Percentiles rank a stretch among this genome's conserved stretches.
Evolutionary conservation across 116 monocot species (phyloP).

Genomic region (Thalassia testudinum): DNA sequence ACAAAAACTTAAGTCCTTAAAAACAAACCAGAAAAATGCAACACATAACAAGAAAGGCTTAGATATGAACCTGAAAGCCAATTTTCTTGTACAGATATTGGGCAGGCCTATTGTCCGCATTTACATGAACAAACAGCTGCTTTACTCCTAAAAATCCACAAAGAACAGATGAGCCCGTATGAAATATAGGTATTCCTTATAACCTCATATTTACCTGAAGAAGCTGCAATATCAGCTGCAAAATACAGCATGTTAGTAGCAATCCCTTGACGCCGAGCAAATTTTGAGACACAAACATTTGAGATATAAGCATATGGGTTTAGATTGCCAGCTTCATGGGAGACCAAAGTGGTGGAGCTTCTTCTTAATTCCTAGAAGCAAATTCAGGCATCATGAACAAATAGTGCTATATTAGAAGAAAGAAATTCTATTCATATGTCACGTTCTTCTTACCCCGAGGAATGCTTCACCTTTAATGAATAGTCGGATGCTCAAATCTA

Average conservation of each 20-base stretch:
- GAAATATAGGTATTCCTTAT: not conserved
- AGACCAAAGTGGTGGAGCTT: slow-evolving; percentile 4
- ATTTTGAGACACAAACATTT: slow-evolving; percentile 36
- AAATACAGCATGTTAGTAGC: slow-evolving; percentile 33
- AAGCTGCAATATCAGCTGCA: slow-evolving; percentile 14
- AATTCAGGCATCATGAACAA: not conserved
- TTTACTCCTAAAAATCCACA: slow-evolving; percentile 7
- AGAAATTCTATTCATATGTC: not conserved
- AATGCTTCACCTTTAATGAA: slow-evolving; percentile 23
- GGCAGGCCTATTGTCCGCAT: slow-evolving; percentile 14
- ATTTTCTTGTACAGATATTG: slow-evolving; percentile 17
- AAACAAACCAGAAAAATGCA: no score
- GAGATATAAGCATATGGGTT: slow-evolving; percentile 30
- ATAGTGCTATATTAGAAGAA: not conserved
- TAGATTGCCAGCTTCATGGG: slow-evolving; percentile 6
- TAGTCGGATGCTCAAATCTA: slow-evolving; percentile 32
- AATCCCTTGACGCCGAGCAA: slow-evolving; percentile 38
- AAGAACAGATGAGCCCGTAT: not conserved
- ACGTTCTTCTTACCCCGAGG: slow-evolving; percentile 22
- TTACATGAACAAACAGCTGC: slow-evolving; percentile 17
- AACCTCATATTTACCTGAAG: slow-evolving; percentile 4
- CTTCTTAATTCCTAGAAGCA: slow-evolving; percentile 12
- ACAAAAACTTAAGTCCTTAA: no score
- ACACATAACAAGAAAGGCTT: no score
- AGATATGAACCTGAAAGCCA: slow-evolving; percentile 13